Evolutionary conservation across 1,139 yeast species (phyloP).

Genomic region (Casaregolazyma suthepensis): DNA sequence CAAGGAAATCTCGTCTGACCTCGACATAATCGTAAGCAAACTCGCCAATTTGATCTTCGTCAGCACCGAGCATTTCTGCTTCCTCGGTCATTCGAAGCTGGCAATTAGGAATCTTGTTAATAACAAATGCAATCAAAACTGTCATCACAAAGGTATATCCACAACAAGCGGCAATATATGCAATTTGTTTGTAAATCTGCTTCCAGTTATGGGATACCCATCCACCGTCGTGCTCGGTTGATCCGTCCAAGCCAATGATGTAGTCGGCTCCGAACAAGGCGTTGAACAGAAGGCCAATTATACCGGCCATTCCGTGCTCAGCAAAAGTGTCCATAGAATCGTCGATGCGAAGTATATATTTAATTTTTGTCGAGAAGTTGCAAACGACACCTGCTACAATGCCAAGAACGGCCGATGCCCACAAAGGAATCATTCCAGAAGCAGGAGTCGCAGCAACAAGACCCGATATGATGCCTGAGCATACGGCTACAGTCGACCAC

Average conservation of each 20-base stretch:
- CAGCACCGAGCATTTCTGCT: constrained; percentile 85
- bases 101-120: constrained; percentile 78
- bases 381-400: constrained; percentile 75
- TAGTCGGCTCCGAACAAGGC: constrained; percentile 83
- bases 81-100: constrained; percentile 73
- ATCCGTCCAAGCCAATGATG: constrained; percentile 80
- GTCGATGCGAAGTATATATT: constrained; percentile 74
- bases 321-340: constrained; percentile 94
- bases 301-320: constrained; percentile 97
- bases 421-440: constrained; percentile 82
- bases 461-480: constrained; percentile 94
- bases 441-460: constrained; percentile 45
- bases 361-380: constrained; percentile 84
- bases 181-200: constrained; percentile 85
- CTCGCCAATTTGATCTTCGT: constrained; percentile 96
- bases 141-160: constrained; percentile 80
- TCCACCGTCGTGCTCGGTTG: constrained; percentile 79
- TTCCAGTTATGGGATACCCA: constrained; percentile 89
- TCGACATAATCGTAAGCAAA: constrained; percentile 98
- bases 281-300: constrained; percentile 80
- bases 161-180: constrained; percentile 65
- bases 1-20: constrained; percentile 86
- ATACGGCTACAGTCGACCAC: constrained; percentile 92
- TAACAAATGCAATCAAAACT: constrained; percentile 63
- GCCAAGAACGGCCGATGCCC: constrained; percentile 88